Evolutionary conservation across 805 yeast species (phyloP), one percentile per base, ranked within the genome.

Genomic region (Metschnikowia proteae): DNA sequence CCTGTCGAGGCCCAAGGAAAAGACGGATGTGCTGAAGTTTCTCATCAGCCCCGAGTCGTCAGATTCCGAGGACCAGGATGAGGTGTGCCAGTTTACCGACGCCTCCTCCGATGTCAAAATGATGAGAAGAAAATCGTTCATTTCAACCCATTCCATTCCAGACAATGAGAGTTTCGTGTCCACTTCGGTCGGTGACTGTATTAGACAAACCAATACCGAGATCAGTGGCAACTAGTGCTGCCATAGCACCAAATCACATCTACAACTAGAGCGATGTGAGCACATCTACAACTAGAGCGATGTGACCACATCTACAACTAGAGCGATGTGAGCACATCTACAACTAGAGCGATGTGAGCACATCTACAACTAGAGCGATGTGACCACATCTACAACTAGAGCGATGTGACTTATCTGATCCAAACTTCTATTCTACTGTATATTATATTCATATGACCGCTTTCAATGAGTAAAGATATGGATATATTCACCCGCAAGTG

Each of bases 101-200:
- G 39, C 51, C 11, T 26, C 43, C 8, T 28, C 44, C 11, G 43
- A 51, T 22, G 45, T 43, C 23, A 45, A 50, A 3, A 23, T 40
- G 17, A 41, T 50, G 6, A 53, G 52, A 13, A 50, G 59, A 35
- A 55, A 45, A 38, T 59, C 63, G 8, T 43, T 53, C 28, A 47
- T 48, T 11, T 58, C 62, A 6, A 44, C 46, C 37, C 26, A 45
- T 27, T 50, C 51, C 38, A 33, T 43, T 45, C 45, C 53, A 38
- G 75, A 69, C 49, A 60, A 61, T 46, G 74, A 68, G 47, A 68
- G 73, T 51, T 66, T 72, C 36, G 64, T 72, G 28, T 63, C 68
- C 28, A 59, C 68, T 26, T 63, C 73, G 4, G 64, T 71, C 39
- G 75, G 71, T 32, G 75, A 72, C 49, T 70, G 75, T 50, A 59